A percentile compares a stretch with the other conserved stretches of the same genome.
phyloP scores from a whole-genome alignment of 306 rosid genomes.

The Gleditsia sinensis region DNA sequence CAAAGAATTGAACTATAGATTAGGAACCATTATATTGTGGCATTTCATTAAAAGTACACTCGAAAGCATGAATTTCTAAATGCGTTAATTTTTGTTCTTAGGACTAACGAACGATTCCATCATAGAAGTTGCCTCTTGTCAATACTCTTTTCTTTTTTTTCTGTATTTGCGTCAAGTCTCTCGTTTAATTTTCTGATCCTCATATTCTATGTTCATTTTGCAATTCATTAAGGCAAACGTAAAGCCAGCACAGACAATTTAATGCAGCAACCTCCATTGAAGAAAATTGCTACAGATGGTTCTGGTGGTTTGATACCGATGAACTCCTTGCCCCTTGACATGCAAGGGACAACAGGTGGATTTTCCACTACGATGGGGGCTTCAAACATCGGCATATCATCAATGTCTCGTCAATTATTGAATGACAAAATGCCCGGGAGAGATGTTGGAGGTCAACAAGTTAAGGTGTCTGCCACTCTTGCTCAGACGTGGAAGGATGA shows the following conservation, averaged over 20 bases:
- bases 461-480: constrained; percentile 56
- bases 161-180: background rate
- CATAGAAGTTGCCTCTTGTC: background rate
- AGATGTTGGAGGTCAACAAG: constrained; percentile 50
- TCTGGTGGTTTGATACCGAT: constrained; percentile 58
- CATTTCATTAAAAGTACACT: background rate
- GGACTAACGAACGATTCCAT: background rate
- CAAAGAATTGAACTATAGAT: background rate
- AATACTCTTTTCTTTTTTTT: background rate
- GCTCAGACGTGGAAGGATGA: constrained; percentile 94
- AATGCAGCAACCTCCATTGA: constrained; percentile 69
- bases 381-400: constrained; percentile 35
- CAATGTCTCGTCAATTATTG: constrained; percentile 49
- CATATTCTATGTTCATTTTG: background rate
- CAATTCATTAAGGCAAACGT: constrained; percentile 63
- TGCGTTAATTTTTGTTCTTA: background rate
- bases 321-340: constrained; percentile 79
- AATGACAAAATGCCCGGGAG: constrained; percentile 47
- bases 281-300: constrained; percentile 69
- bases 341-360: constrained; percentile 64
- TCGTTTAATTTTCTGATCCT: constrained; percentile 4
- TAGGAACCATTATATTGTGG: background rate
- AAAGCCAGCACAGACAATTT: constrained; percentile 72
- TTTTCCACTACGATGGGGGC: constrained; percentile 53
- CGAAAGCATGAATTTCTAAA: constrained; percentile 27